These are phyloP conservation scores for Pichia sp. DNA, from an alignment of 1,139 yeast genomes.

Conservation along the genomic window DNA sequence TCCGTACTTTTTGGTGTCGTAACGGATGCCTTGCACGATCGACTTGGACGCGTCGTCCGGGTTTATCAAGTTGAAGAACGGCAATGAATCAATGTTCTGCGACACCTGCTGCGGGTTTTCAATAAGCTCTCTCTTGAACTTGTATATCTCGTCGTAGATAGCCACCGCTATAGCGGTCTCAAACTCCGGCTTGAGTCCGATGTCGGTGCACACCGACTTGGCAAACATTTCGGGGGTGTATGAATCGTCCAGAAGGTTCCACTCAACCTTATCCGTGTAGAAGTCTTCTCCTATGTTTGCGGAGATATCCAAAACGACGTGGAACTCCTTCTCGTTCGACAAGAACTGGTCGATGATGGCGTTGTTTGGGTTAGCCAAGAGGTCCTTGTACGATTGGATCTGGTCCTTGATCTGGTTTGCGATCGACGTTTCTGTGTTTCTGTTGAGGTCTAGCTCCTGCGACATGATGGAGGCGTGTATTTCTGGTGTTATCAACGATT, in stretches of 20 bases:
- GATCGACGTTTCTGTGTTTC: constrained; percentile 58
- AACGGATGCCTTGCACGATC: constrained; percentile 54
- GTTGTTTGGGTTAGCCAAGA: constrained; percentile 25
- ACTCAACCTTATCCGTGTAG: constrained; percentile 90
- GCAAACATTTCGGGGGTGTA: constrained; percentile 86
- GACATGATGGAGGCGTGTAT: constrained; percentile 78
- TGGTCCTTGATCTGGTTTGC: constrained; percentile 73
- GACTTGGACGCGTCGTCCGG: constrained; percentile 30
- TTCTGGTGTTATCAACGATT: constrained; percentile 73
- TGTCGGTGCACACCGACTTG: constrained; percentile 70
- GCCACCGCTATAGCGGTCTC: constrained; percentile 88
- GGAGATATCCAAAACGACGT: constrained; percentile 75
- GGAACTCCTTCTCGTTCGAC: constrained; percentile 58
- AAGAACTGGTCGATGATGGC: constrained; percentile 35
- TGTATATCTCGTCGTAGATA: constrained; percentile 71
- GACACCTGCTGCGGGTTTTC: constrained; percentile 63
- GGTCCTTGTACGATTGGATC: constrained; percentile 56
- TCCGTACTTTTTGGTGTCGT: constrained; percentile 56
- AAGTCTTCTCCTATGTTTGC: constrained; percentile 80
- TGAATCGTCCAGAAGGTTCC: constrained; percentile 72
- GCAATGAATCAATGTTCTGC: constrained; percentile 33
- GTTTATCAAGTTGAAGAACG: constrained; percentile 41
- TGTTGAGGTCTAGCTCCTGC: constrained; percentile 77
- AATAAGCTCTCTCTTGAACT: constrained; percentile 77
- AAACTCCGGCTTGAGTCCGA: constrained; percentile 83